Evolutionary conservation across 345 rosid species (phyloP).

Genomic region (Orychophragmus violaceus): DNA sequence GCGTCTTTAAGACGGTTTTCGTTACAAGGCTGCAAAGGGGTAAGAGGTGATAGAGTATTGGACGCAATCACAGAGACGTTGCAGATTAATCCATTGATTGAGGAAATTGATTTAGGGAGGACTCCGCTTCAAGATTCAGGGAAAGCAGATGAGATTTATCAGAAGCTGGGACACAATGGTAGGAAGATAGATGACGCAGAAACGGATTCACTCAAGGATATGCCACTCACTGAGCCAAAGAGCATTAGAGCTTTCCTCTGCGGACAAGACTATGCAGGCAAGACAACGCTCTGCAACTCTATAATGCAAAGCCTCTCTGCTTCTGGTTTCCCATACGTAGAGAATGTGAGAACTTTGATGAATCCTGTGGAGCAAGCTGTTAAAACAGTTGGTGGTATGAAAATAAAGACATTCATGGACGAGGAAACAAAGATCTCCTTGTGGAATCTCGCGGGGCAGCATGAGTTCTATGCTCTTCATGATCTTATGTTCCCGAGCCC

Average conservation of each 20-base stretch:
- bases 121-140: conserved; percentile 74
- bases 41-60: conserved; percentile 60
- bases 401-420: conserved; percentile 70
- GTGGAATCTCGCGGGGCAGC: conserved; percentile 93
- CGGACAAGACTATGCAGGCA: conserved; percentile 93
- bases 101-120: conserved; percentile 72
- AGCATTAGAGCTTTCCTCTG: conserved; percentile 85
- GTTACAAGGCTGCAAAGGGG: conserved; percentile 82
- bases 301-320: conserved; percentile 62
- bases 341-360: conserved; percentile 69
- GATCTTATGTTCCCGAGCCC: conserved; percentile 97
- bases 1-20: conserved; percentile 65
- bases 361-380: conserved; percentile 90
- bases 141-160: conserved; percentile 58
- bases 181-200: conserved; percentile 49
- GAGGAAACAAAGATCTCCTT: conserved; percentile 78
- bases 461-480: conserved; percentile 77
- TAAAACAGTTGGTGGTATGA: conserved; percentile 66
- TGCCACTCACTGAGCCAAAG: conserved; percentile 78
- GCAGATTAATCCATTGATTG: conserved; percentile 85
- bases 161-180: conserved; percentile 71
- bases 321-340: conserved; percentile 64
- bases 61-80: conserved; percentile 66
- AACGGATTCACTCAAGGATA: conserved; percentile 65
- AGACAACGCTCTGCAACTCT: conserved; percentile 71